Percentiles rank a stretch among this genome's conserved stretches.
phyloP scores from a whole-genome alignment of 495 filamentous ascomycete genomes.

The Talaromyces wortmannii region DNA sequence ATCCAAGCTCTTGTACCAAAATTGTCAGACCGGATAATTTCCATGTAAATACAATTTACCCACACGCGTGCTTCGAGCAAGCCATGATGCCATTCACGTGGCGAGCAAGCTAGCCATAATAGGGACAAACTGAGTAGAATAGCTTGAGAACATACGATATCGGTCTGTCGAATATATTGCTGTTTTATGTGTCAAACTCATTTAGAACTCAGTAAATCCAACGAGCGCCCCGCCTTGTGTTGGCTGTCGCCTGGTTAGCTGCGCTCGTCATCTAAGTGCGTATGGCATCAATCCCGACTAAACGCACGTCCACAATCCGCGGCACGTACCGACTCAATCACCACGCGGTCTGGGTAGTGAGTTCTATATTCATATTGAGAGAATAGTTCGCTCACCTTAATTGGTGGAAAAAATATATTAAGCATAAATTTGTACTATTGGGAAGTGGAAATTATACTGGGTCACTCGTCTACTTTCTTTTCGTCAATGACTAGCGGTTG shows the following conservation, averaged over 20 bases:
- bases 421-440: background rate
- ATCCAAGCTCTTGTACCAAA: background rate
- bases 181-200: too few relatives aligned
- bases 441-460: too few relatives aligned
- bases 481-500: too few relatives aligned
- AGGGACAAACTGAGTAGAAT: too few relatives aligned
- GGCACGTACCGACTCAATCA: background rate
- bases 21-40: background rate
- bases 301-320: background rate
- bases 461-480: too few relatives aligned
- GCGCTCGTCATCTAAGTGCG: constrained; percentile 9
- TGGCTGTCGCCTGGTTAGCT: background rate
- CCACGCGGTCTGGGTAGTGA: background rate
- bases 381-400: background rate
- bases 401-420: constrained; percentile 2
- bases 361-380: too few relatives aligned
- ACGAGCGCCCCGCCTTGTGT: too few relatives aligned
- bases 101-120: too few relatives aligned
- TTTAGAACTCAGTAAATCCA: too few relatives aligned
- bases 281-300: constrained; percentile 8
- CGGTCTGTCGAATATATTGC: too few relatives aligned
- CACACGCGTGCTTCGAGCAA: background rate
- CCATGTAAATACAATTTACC: background rate
- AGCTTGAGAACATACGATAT: too few relatives aligned
- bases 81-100: background rate